phyloP scores from a whole-genome alignment of 441 rosid genomes.

The Dalechampia spathulata region DNA sequence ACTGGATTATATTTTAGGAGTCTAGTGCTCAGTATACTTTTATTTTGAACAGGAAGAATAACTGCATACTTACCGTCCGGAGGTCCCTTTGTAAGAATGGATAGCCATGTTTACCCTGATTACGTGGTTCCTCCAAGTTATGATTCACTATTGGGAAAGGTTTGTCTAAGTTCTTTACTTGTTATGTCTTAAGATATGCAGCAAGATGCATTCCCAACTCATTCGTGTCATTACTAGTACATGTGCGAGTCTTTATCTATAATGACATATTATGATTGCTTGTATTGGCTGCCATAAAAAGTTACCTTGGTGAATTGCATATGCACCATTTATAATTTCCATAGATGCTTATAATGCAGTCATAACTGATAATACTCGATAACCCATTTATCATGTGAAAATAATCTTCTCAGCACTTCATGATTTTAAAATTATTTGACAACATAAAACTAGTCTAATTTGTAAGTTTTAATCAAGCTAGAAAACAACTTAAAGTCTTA shows the following conservation, averaged over 20 bases:
- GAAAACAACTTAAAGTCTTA: too few species aligned
- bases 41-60: slow-evolving; percentile 65
- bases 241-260: too few species aligned
- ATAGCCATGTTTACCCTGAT: slow-evolving; percentile 94
- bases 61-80: slow-evolving; percentile 93
- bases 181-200: slow-evolving; percentile 2
- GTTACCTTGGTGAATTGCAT: background rate
- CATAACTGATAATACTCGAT: too few species aligned
- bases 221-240: too few species aligned
- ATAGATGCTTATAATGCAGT: too few species aligned
- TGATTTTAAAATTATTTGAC: too few species aligned
- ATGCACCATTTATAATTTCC: background rate
- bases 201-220: background rate
- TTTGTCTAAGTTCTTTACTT: slow-evolving; percentile 20
- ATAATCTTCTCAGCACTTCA: too few species aligned
- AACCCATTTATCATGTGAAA: too few species aligned
- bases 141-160: slow-evolving; percentile 97
- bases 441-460: too few species aligned
- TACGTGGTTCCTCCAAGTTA: slow-evolving; percentile 98
- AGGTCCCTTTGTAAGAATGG: slow-evolving; percentile 99
- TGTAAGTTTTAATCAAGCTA: too few species aligned
- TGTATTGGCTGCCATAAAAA: background rate
- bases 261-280: too few species aligned
- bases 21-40: background rate
- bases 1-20: background rate